Base-by-base conservation (phyloP, 2,329 filamentous ascomycete species). In the Fusarium gaditjirri region DNA sequence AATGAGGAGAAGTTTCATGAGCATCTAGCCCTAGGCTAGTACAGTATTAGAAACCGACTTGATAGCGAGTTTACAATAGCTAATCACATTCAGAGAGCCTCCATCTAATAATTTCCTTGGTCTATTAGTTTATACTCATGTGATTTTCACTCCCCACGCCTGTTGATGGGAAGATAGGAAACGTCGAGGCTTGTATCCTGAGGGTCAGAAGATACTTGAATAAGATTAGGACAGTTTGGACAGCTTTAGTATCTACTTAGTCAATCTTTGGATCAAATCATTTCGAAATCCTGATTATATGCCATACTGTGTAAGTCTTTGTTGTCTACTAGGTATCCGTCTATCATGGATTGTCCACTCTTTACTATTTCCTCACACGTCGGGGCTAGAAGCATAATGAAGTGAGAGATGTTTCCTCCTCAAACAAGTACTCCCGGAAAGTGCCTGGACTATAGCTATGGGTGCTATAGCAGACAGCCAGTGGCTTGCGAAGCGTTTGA, bases 391-490 rank as follows among this genome's bases (percentile, higher is more conserved):
- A 23, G 36, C 23, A 67, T 33, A 43, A 35, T 39, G 13, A 43
- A 52, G 41, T 68, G 63, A 68, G 35, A 67, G 55, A 38, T 62
- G 47, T 61, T 62, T 61, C 47, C 36, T 53, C 64, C 55, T 68
- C 55, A 61, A 61, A 49, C 55, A 38, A n/a, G 14, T 31, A 36
- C 41, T 61, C 49, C 61, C 50, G 47, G 23, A 39, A 29, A 29
- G 36, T 14, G 36, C 16, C 36, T 31, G 31, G 41, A 47, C n/a
- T 68, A 68, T 49, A 58, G 43, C 46, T 50, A 53, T 57, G 63
- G 63, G 27, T 46, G 19, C 63, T 68, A 68, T 68, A 68, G 12
- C 21, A 47, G 23, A 36, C 19, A 39, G 41, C 19, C 42, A 49
- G 63, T 50, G 46, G 55, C 33, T 62, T 46, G 33, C 55, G 38